These are phyloP conservation scores for Cadophora gregata DNA, from an alignment of 2,329 filamentous ascomycete species.

Conservation along the genomic window DNA sequence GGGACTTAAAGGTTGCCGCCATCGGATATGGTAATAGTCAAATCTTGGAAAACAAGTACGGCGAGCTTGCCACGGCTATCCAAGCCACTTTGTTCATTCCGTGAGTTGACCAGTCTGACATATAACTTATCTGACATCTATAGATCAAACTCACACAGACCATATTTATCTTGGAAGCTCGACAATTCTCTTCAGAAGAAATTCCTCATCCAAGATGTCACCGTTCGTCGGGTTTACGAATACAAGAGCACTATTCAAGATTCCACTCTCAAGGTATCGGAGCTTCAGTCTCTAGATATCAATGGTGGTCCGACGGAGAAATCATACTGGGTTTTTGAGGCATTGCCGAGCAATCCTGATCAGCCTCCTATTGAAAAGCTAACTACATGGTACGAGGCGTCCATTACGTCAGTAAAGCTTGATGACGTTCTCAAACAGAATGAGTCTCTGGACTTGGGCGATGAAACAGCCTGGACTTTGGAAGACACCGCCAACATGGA, in stretches of 20 bases:
- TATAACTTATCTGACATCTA: background rate
- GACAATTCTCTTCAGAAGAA: conserved; percentile 9
- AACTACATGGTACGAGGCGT: conserved; percentile 33
- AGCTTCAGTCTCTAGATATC: conserved; percentile 29
- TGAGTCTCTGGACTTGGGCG: conserved; percentile 32
- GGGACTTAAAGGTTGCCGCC: conserved; percentile 41
- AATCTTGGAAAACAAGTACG: conserved; percentile 29
- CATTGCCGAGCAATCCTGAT: conserved; percentile 1
- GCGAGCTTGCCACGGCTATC: conserved; percentile 30
- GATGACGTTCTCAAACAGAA: conserved; percentile 31
- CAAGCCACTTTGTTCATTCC: conserved; percentile 37
- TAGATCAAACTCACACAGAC: conserved; percentile 22
- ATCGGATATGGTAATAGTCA: conserved; percentile 26
- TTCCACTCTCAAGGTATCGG: conserved; percentile 26
- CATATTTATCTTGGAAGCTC: conserved; percentile 30
- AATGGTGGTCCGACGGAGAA: background rate
- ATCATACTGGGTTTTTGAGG: conserved; percentile 7
- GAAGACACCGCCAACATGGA: conserved; percentile 21
- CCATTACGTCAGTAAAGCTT: conserved; percentile 22
- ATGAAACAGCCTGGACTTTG: conserved; percentile 32
- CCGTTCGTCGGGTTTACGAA: conserved; percentile 26
- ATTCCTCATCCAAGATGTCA: conserved; percentile 21
- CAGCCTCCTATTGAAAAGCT: conserved; percentile 7
- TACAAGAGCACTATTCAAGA: conserved; percentile 24
- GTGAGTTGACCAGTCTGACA: conserved; percentile 32